Percentiles rank a stretch among this genome's conserved stretches.
phyloP scores from a whole-genome alignment of 805 yeast species.

The Candida incommunis region DNA sequence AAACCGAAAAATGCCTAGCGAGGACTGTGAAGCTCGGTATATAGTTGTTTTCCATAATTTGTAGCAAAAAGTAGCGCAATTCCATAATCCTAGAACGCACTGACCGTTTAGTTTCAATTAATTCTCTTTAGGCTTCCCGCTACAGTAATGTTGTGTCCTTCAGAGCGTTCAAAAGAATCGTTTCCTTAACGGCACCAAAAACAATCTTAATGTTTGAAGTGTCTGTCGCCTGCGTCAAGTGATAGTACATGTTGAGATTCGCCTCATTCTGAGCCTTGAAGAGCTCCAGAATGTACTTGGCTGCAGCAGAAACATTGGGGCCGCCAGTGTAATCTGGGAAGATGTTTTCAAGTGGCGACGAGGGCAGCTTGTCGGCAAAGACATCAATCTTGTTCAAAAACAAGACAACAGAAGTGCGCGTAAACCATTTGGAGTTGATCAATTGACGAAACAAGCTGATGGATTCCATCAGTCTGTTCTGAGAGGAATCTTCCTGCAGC shows the following conservation, averaged over 20 bases:
- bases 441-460: slow-evolving; percentile 77
- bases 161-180: slow-evolving; percentile 60
- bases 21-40: too few species aligned
- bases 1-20: too few species aligned
- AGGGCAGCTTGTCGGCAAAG: slow-evolving; percentile 70
- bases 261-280: slow-evolving; percentile 75
- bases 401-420: slow-evolving; percentile 70
- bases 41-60: too few species aligned
- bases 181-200: slow-evolving; percentile 71
- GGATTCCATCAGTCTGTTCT: slow-evolving; percentile 67
- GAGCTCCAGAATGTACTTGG: slow-evolving; percentile 82
- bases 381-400: slow-evolving; percentile 85
- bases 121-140: too few species aligned
- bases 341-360: slow-evolving; percentile 65
- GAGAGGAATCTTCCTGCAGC: slow-evolving; percentile 55
- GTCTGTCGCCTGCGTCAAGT: slow-evolving; percentile 86
- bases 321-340: slow-evolving; percentile 92
- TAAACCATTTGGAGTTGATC: slow-evolving; percentile 86
- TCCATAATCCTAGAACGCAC: too few species aligned
- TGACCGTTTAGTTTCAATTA: too few species aligned
- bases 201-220: slow-evolving; percentile 79
- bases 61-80: too few species aligned
- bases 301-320: slow-evolving; percentile 77
- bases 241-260: slow-evolving; percentile 72
- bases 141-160: slow-evolving; percentile 62